Evolutionary conservation across 2,329 filamentous ascomycete genomes (phyloP).

Genomic region (Aspergillus brasiliensis): DNA sequence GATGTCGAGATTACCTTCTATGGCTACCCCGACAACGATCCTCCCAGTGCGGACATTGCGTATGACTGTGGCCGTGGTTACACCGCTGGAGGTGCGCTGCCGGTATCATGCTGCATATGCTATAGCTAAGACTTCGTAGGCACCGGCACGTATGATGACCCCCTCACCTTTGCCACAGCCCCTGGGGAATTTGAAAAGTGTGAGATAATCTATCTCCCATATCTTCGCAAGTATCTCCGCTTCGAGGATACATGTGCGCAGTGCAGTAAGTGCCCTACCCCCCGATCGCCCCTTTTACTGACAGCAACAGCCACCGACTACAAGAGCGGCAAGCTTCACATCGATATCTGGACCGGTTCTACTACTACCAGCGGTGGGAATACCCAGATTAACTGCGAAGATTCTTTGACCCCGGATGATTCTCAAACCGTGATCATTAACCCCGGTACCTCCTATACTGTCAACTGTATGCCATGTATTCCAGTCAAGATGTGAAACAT

Average conservation of each 20-base stretch:
- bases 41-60: conserved; percentile 9
- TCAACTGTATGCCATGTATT: neutral
- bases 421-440: neutral
- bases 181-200: conserved; percentile 15
- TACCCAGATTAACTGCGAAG: conserved; percentile 11
- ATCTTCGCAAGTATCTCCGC: conserved; percentile 16
- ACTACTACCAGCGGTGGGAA: neutral
- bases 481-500: too few relatives aligned
- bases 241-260: conserved; percentile 16
- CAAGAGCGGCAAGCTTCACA: conserved; percentile 7
- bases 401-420: conserved; percentile 6
- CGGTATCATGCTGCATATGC: neutral
- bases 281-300: neutral
- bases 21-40: conserved; percentile 15
- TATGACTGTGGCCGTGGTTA: conserved; percentile 13
- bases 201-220: conserved; percentile 17
- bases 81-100: conserved; percentile 5
- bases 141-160: conserved; percentile 14
- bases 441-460: neutral
- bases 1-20: conserved; percentile 9
- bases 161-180: conserved; percentile 16
- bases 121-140: neutral
- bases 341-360: conserved; percentile 18
- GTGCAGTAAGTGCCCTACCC: conserved; percentile 10
- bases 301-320: conserved; percentile 8